Conservation (phyloP, 257 asterid genomes). For the Solanum lignicaule region DNA sequence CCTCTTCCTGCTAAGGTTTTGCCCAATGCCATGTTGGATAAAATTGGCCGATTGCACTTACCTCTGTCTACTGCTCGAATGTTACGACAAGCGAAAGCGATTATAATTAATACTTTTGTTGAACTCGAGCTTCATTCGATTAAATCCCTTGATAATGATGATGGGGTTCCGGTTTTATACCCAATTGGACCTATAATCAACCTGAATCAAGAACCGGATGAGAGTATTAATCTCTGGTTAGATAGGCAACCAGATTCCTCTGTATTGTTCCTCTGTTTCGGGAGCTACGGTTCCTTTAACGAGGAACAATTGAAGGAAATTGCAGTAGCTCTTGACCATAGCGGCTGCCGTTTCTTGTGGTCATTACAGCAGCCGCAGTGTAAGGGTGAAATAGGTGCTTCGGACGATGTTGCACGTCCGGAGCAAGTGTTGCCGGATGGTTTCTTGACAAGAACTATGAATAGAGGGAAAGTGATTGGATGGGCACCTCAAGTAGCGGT, state of each 20-base stretch:
- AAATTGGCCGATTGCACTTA: neutral
- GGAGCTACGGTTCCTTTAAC: slow-evolving; percentile 11
- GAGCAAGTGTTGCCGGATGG: slow-evolving; percentile 11
- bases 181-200: slow-evolving; percentile 37
- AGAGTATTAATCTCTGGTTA: slow-evolving; percentile 4
- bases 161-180: slow-evolving; percentile 17
- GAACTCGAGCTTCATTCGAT: slow-evolving; percentile 28
- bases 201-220: neutral
- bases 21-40: slow-evolving; percentile 7
- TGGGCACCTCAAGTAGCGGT: slow-evolving; percentile 15
- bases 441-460: slow-evolving; percentile 4
- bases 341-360: slow-evolving; percentile 9
- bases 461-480: slow-evolving; percentile 11
- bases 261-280: slow-evolving; percentile 17
- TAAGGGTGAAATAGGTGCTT: neutral
- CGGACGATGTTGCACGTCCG: neutral
- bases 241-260: slow-evolving; percentile 9
- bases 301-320: slow-evolving; percentile 13
- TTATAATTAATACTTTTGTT: slow-evolving; percentile 34
- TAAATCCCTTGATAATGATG: neutral
- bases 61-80: neutral
- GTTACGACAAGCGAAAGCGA: slow-evolving; percentile 13
- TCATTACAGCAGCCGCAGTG: neutral
- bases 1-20: slow-evolving; percentile 21
- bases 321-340: slow-evolving; percentile 1